Evolutionary conservation across 2,329 filamentous ascomycete genomes (phyloP).

Genomic region (Metarhizium anisopliae): DNA sequence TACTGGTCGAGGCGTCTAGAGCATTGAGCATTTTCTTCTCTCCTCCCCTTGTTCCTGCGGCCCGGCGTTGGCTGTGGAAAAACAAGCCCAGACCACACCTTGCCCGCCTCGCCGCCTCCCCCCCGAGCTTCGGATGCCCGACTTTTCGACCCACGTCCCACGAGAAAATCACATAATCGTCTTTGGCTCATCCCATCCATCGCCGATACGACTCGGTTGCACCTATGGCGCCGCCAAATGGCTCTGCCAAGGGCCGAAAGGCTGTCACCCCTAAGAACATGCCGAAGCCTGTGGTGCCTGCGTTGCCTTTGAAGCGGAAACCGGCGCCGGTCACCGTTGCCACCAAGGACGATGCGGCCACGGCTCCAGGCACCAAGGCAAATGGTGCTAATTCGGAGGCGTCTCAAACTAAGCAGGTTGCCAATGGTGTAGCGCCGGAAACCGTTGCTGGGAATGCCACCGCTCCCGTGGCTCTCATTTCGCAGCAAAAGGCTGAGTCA

Average conservation of each 20-base stretch:
- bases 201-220: neutral
- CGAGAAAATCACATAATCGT: neutral
- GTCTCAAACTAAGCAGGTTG: neutral
- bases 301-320: conserved; percentile 30
- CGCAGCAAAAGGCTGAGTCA: conserved; percentile 1
- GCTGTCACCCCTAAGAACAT: conserved; percentile 19
- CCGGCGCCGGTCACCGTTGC: conserved; percentile 17
- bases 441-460: neutral
- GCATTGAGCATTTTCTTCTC: neutral
- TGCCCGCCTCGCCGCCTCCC: conserved; percentile 7
- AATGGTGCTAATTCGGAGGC: neutral
- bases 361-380: conserved; percentile 4
- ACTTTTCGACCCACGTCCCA: neutral
- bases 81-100: conserved; percentile 13
- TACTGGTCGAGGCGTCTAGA: conserved; percentile 23
- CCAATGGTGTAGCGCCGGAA: neutral
- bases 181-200: neutral
- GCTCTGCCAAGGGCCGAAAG: conserved; percentile 23
- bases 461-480: neutral
- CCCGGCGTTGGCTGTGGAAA: conserved; percentile 10
- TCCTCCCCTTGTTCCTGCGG: conserved; percentile 5
- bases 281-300: conserved; percentile 27
- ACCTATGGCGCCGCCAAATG: conserved; percentile 25
- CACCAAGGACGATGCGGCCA: conserved; percentile 12
- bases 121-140: neutral